Percentiles rank a stretch among this genome's conserved stretches.
Conservation (phyloP, 345 rosid species). For the Garcia nutans region DNA sequence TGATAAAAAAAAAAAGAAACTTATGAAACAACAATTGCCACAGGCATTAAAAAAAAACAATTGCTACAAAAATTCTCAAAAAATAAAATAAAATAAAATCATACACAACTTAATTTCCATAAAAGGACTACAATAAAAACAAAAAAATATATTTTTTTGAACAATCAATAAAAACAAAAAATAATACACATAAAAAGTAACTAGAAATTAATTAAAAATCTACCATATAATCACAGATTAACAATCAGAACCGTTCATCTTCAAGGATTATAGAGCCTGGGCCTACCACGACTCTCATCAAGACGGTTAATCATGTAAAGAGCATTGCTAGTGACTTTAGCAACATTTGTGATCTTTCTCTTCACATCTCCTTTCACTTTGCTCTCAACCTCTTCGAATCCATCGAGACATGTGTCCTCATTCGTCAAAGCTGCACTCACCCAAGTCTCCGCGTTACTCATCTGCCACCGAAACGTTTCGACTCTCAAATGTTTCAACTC, state of each 20-base stretch:
- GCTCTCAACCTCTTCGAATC: constrained; percentile 51
- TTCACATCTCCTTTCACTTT: constrained; percentile 45
- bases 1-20: no score
- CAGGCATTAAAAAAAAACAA: no score
- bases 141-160: no score
- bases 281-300: constrained; percentile 36
- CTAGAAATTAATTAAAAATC: no score
- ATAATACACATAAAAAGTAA: no score
- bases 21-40: no score
- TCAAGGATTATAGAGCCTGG: constrained; percentile 15
- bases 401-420: constrained; percentile 89
- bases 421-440: constrained; percentile 80
- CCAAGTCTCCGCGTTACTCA: constrained; percentile 85
- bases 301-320: constrained; percentile 73
- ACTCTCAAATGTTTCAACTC: constrained; percentile 62
- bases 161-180: no score
- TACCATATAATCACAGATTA: no score
- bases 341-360: constrained; percentile 53
- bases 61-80: no score
- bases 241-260: constrained; percentile 11
- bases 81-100: no score
- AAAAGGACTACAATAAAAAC: no score
- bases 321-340: constrained; percentile 80
- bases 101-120: no score
- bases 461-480: constrained; percentile 53